These are phyloP conservation scores for Penicillium sp. DNA, from an alignment of 2,329 filamentous ascomycete species.

Conservation along the genomic window DNA sequence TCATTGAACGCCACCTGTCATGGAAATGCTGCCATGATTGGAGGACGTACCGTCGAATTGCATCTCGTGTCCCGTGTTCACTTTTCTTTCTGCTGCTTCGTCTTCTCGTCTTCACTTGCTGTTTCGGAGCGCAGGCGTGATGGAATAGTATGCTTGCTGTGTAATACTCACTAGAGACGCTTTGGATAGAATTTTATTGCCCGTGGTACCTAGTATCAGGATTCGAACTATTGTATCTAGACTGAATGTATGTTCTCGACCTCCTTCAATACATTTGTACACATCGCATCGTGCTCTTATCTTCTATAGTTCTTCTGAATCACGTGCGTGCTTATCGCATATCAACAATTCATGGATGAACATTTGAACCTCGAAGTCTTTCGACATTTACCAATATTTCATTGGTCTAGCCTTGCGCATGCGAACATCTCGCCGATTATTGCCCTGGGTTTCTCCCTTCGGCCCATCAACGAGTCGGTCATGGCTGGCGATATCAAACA, in stretches of 20 bases:
- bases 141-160: background rate
- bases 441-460: conserved; percentile 29
- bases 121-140: background rate
- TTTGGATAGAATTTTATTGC: background rate
- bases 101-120: background rate
- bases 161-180: background rate
- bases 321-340: background rate
- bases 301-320: background rate
- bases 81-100: background rate
- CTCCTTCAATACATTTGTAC: background rate
- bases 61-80: conserved; percentile 13
- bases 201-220: background rate
- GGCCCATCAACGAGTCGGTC: conserved; percentile 25
- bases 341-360: background rate
- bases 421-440: conserved; percentile 26
- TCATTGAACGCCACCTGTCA: conserved; percentile 12
- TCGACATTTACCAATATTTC: background rate
- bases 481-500: conserved; percentile 7
- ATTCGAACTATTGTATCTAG: background rate
- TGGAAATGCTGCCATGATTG: conserved; percentile 20
- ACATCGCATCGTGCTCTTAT: background rate
- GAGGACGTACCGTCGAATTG: conserved; percentile 22
- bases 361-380: background rate
- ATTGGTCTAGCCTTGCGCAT: conserved; percentile 28
- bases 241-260: background rate